phyloP scores from a whole-genome alignment of 495 filamentous ascomycete genomes.

The Penicillium salamii region DNA sequence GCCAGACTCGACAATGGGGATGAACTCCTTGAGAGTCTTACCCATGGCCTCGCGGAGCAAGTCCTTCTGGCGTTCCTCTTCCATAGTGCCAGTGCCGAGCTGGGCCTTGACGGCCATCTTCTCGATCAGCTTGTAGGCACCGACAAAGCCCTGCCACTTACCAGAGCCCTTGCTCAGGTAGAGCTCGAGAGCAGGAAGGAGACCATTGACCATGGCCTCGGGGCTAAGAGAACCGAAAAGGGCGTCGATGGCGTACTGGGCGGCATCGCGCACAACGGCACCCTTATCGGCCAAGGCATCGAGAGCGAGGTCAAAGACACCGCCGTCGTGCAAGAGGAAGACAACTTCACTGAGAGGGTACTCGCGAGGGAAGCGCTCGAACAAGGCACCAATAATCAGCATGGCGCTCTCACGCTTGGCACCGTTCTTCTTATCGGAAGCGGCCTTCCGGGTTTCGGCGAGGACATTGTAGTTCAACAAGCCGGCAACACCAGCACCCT shows the following conservation, averaged over 20 bases:
- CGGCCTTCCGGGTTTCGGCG: constrained; percentile 74
- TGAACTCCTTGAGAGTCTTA: constrained; percentile 81
- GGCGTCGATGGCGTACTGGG: constrained; percentile 91
- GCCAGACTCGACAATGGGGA: constrained; percentile 85
- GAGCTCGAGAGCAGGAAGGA: constrained; percentile 67
- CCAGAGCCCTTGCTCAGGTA: constrained; percentile 78
- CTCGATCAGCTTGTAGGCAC: constrained; percentile 75
- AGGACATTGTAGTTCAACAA: constrained; percentile 71
- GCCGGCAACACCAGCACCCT: constrained; percentile 74
- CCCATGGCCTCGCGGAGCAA: constrained; percentile 89
- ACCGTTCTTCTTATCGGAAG: constrained; percentile 91
- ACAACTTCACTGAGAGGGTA: constrained; percentile 77
- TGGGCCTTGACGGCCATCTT: constrained; percentile 92
- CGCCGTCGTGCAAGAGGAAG: constrained; percentile 76
- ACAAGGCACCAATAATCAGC: constrained; percentile 88
- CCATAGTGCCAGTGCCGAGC: constrained; percentile 71
- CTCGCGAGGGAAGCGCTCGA: constrained; percentile 79
- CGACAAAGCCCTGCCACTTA: constrained; percentile 95
- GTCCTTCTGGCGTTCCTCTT: constrained; percentile 82
- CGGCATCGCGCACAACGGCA: constrained; percentile 79
- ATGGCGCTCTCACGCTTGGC: constrained; percentile 85
- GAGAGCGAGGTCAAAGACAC: constrained; percentile 67
- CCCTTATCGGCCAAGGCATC: constrained; percentile 92
- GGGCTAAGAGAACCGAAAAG: constrained; percentile 74
- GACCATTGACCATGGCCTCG: constrained; percentile 75